Percentiles rank a stretch among this genome's conserved stretches.
Evolutionary conservation across 139 green algal genomes (phyloP).

Genomic region (Chlorella vulgaris): DNA sequence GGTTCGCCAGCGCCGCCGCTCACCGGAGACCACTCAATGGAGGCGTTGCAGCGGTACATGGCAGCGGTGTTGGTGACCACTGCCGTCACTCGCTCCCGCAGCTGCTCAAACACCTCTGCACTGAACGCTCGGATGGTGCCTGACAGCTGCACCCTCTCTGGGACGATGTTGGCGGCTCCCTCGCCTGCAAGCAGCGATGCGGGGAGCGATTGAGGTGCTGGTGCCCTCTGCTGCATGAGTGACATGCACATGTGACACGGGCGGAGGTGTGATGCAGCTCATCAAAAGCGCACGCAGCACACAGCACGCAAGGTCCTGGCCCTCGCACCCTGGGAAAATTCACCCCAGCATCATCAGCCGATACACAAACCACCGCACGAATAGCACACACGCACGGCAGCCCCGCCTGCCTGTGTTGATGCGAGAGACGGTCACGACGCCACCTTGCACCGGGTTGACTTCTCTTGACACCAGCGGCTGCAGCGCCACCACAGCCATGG

Average conservation of each 20-base stretch:
- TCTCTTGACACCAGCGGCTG: conserved; percentile 85
- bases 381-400: neutral
- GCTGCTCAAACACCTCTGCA: conserved; percentile 20
- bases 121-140: conserved; percentile 73
- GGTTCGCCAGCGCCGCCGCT: neutral
- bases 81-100: conserved; percentile 53
- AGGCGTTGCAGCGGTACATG: conserved; percentile 70
- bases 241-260: neutral
- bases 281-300: too few species aligned
- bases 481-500: conserved; percentile 72
- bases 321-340: too few species aligned
- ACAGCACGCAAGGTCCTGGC: too few species aligned
- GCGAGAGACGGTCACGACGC: conserved; percentile 80
- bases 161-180: conserved; percentile 86
- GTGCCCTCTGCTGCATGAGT: neutral
- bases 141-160: conserved; percentile 61
- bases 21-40: conserved; percentile 60
- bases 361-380: neutral
- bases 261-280: too few species aligned
- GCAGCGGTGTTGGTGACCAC: conserved; percentile 50
- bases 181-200: conserved; percentile 60
- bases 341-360: too few species aligned
- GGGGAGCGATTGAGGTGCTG: too few species aligned
- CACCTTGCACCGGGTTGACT: conserved; percentile 75
- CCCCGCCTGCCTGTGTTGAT: conserved; percentile 22